Base-by-base conservation (phyloP, 2,329 filamentous ascomycete species). In the Colletotrichum shisoi region DNA sequence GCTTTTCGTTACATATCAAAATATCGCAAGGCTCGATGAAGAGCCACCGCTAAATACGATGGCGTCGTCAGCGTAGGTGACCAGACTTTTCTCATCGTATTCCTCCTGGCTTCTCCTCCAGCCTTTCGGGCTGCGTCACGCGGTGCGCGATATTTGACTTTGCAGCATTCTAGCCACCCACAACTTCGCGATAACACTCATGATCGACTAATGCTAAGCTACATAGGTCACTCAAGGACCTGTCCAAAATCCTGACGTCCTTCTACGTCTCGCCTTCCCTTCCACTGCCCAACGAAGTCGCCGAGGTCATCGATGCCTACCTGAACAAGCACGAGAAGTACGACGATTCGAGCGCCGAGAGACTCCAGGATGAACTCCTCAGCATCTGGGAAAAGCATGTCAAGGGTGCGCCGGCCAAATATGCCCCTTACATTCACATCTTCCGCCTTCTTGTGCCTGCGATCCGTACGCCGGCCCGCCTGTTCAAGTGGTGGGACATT, bases 401-500 rank as follows among this genome's bases (percentile, higher is more conserved):
- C 67, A 81, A 82, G 27, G 83, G 84, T 40, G 81, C 82, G 27
- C 79, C 85, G 2, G 76, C 83, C 57, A 85, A 87, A 71, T 85
- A 86, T 74, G 87, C 85, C 9, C 79, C 87, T n/a, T 95, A 94
- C 77, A 82, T 94, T 19, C 84, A 85, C 57, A 83, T 91, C 52
- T 78, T 94, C 62, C 84, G 86, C 53, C 84, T 83, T 46, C 80
- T 94, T 42, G 83, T 88, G 27, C 87, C 89, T 3, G 84, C 84
- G 12, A 83, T 95, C 61, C 84, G 83, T 63, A 87, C 87, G 12
- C 84, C 89, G 2, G 82, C 85, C 40, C 85, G 89, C 62, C 77
- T 92, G 62, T 78, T 89, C 62, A 84, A 88, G 67, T 95, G 92
- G 92, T 93, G 91, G 84, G 86, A 91, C 52, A 79, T 85, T 69